Conservation (phyloP, 805 yeast species). For the Wickerhamiella azyma region DNA sequence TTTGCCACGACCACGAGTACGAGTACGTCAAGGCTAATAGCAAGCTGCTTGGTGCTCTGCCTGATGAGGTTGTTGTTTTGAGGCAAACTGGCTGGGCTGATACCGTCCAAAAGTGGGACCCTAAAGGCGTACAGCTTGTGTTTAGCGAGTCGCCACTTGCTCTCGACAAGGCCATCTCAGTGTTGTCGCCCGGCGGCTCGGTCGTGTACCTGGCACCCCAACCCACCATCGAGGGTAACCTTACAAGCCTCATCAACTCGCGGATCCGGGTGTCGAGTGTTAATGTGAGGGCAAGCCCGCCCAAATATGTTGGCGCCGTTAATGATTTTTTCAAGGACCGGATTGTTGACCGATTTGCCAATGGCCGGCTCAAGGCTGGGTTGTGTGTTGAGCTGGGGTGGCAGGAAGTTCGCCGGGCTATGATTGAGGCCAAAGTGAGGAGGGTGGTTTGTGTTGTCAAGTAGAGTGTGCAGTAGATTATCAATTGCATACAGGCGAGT, state of each 20-base stretch:
- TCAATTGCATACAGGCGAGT: too few relatives aligned
- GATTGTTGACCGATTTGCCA: constrained; percentile 18
- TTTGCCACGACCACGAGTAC: constrained; percentile 21
- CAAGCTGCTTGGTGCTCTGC: constrained; percentile 15
- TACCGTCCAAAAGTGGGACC: constrained; percentile 16
- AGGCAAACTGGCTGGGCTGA: constrained; percentile 20
- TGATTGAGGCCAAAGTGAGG: not conserved
- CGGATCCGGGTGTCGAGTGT: constrained; percentile 22
- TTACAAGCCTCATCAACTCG: constrained; percentile 19
- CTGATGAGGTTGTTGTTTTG: constrained; percentile 21
- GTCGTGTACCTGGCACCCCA: not conserved
- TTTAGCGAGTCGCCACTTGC: constrained; percentile 16
- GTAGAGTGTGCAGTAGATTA: too few relatives aligned
- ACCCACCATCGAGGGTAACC: constrained; percentile 12
- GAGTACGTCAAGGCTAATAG: constrained; percentile 15
- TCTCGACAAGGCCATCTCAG: not conserved
- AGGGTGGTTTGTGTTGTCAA: too few relatives aligned
- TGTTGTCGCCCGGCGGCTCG: not conserved
- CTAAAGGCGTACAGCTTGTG: constrained; percentile 22
- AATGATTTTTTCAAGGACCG: constrained; percentile 19
- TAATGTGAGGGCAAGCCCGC: constrained; percentile 21
- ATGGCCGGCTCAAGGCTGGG: constrained; percentile 18
- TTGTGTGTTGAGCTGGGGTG: constrained; percentile 18
- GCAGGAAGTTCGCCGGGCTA: constrained; percentile 20
- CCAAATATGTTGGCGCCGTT: constrained; percentile 18